Evolutionary conservation across 371 early-diverging fungal species (phyloP), one percentile per base, ranked within the genome.

Genomic region (Rhizopus microsporus): DNA sequence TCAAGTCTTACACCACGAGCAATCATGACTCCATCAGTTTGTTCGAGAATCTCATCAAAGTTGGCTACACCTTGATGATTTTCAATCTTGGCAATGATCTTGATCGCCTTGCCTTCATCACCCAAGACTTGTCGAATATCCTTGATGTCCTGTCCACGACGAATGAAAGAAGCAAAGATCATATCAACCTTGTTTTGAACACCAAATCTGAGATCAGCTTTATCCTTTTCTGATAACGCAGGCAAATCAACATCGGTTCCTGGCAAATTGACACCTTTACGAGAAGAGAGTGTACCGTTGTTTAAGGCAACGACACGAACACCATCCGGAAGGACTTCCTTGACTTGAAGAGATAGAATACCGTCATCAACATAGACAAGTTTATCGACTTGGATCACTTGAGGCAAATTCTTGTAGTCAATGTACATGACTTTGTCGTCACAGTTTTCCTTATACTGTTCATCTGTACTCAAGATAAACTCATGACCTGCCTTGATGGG

Each of bases 11-110:
- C 75, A 55, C 99, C 99, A 71, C 99, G 91, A 39, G 99, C 99
- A 54, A 99, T 92, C 99, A 99, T 99, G 59, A 99, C 87, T 57
- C 98, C 99, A 79, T 99, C 99, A 6, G 97, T 89, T 48, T 86
- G 96, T 40, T 69, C 75, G 39, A 98, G 79, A 63, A 99, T 99
- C 65, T 95, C 97, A 65, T 96, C 94, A 85, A 99, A 93, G 83
- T 99, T 99, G 60, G 87, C 81, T 17, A 99, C 88, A 43, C 96
- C 99, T 78, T 95, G 91, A 60, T 92, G 88, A 62, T 91, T 93
- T 80, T 99, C 99, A 61, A 97, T 95, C 86, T 96, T 96, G 67
- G 90, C 84, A 52, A 97, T 94, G 69, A 95, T 94, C 84, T 93
- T 93, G 85, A 97, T 95, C 57, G 85, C 60, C 54, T 78, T 78